Evolutionary conservation across 345 rosid genomes (phyloP).

Genomic region (Citrus maxima): DNA sequence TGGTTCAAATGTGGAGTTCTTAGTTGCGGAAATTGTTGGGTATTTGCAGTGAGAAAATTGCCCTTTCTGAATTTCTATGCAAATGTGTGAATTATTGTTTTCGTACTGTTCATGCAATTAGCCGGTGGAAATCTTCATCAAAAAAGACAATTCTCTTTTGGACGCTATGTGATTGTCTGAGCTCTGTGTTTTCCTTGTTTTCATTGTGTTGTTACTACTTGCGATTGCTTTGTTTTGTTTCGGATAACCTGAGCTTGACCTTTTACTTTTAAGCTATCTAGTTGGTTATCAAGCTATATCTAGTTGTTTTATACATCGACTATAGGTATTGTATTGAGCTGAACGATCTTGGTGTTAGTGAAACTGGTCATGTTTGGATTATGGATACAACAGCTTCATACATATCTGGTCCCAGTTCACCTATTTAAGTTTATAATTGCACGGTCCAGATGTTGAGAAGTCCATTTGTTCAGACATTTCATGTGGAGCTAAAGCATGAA

Average conservation of each 20-base stretch:
- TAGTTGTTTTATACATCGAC: background rate
- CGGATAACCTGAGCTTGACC: background rate
- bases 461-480: background rate
- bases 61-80: background rate
- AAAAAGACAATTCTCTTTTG: background rate
- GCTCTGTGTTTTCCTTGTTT: background rate
- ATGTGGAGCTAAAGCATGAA: background rate
- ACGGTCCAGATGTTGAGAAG: background rate
- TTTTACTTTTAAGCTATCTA: background rate
- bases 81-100: background rate
- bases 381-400: background rate
- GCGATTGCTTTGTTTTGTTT: background rate
- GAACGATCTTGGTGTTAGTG: background rate
- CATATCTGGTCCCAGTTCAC: background rate
- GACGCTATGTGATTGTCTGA: background rate
- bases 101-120: background rate
- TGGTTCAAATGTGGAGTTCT: constrained; percentile 1
- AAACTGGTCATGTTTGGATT: background rate
- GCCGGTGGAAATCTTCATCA: background rate
- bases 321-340: background rate
- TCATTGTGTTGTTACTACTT: background rate
- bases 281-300: background rate
- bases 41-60: background rate
- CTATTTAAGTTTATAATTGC: background rate
- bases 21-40: background rate